These are phyloP conservation scores for Dictyostelium capitatum DNA, from an alignment of 78 protist genomes.

Conservation along the genomic window DNA sequence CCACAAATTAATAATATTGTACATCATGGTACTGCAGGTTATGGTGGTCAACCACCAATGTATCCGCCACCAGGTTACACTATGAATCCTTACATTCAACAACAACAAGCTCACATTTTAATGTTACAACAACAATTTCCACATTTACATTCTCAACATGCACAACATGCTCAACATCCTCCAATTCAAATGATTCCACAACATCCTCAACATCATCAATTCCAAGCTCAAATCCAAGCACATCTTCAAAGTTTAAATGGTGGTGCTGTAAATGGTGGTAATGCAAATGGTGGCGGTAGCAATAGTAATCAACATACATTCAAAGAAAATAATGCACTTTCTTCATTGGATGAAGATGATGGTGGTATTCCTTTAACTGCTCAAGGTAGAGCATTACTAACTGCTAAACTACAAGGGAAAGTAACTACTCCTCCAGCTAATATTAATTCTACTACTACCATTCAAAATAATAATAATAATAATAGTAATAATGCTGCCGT, in stretches of 20 bases:
- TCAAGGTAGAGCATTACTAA: slow-evolving; percentile 36
- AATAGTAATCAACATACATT: slow-evolving; percentile 25
- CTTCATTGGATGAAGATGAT: slow-evolving; percentile 68
- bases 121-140: slow-evolving; percentile 1
- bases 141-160: not conserved
- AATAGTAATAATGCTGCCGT: not conserved
- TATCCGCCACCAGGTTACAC: not conserved
- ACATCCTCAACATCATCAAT: slow-evolving; percentile 6
- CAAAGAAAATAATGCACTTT: slow-evolving; percentile 33
- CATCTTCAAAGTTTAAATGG: not conserved
- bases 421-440: not conserved
- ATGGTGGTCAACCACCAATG: not conserved
- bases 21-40: not conserved
- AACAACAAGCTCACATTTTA: not conserved
- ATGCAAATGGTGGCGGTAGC: not conserved
- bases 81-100: not conserved
- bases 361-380: slow-evolving; percentile 69
- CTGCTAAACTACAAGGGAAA: slow-evolving; percentile 41
- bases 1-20: slow-evolving; percentile 18
- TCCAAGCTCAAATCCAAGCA: not conserved
- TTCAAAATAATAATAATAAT: not conserved
- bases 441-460: not conserved
- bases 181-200: not conserved
- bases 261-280: not conserved
- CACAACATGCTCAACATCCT: not conserved